These are phyloP conservation scores for Tranzscheliella williamsii DNA, from an alignment of 1,284 basidiomycete genomes.

Conservation along the genomic window DNA sequence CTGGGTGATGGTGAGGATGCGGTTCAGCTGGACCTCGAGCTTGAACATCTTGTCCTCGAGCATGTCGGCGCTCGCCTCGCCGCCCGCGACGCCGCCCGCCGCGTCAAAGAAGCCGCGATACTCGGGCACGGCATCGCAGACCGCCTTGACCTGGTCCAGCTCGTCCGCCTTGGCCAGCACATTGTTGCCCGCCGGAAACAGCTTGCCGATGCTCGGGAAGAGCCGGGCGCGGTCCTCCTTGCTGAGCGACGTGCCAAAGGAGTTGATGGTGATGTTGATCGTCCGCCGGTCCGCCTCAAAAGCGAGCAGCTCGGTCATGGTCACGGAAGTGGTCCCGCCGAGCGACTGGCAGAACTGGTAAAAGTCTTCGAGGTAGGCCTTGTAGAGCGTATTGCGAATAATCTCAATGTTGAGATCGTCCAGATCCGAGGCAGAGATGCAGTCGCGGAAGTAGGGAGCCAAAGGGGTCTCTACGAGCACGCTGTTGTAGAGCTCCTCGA, in stretches of 20 bases:
- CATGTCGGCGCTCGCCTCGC: conserved; percentile 65
- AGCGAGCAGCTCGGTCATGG: conserved; percentile 71
- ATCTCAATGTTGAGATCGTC: conserved; percentile 99
- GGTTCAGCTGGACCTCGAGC: conserved; percentile 75
- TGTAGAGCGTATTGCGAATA: conserved; percentile 99
- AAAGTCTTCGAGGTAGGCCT: conserved; percentile 98
- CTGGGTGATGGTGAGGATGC: conserved; percentile 57
- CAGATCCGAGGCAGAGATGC: conserved; percentile 89
- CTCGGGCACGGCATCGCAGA: conserved; percentile 84
- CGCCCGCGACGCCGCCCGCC: conserved; percentile 10
- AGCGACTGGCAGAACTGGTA: conserved; percentile 79
- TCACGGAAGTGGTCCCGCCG: conserved; percentile 64
- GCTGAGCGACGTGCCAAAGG: conserved; percentile 88
- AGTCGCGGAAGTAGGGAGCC: conserved; percentile 95
- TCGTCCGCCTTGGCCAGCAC: conserved; percentile 91
- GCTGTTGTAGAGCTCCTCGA: conserved; percentile 97
- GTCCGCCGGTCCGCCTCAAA: conserved; percentile 97
- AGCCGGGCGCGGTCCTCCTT: conserved; percentile 96
- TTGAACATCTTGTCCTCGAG: conserved; percentile 96
- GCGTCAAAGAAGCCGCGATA: conserved; percentile 85
- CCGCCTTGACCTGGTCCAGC: conserved; percentile 85
- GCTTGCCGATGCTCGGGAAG: conserved; percentile 88
- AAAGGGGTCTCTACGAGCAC: conserved; percentile 97
- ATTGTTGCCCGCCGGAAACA: conserved; percentile 96
- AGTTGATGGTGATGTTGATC: conserved; percentile 99